These are phyloP conservation scores for Penicillium concentricum DNA, from an alignment of 2,329 filamentous ascomycete species.

Conservation along the genomic window DNA sequence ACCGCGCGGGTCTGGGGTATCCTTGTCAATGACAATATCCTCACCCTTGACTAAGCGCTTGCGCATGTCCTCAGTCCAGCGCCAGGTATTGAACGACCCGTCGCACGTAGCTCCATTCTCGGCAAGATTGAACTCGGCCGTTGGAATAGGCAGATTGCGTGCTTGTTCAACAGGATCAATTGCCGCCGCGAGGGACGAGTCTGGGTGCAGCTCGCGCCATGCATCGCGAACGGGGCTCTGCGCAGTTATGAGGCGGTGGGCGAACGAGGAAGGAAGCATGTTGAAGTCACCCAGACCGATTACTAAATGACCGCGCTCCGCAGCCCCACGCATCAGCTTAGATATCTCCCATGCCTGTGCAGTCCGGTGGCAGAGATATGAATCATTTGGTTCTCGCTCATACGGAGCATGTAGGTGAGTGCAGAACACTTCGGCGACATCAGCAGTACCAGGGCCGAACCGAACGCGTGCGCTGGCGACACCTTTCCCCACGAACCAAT, in stretches of 20 bases:
- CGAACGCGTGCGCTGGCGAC: conserved; percentile 80
- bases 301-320: conserved; percentile 77
- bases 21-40: conserved; percentile 63
- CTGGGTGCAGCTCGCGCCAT: conserved; percentile 81
- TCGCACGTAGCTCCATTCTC: conserved; percentile 89
- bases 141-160: conserved; percentile 67
- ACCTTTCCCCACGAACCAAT: conserved; percentile 96
- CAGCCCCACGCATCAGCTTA: conserved; percentile 79
- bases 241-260: conserved; percentile 76
- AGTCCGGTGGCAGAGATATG: conserved; percentile 85
- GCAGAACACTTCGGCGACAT: conserved; percentile 84
- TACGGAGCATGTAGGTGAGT: conserved; percentile 92
- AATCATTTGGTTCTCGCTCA: conserved; percentile 73
- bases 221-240: conserved; percentile 76
- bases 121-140: conserved; percentile 71
- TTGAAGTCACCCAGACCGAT: conserved; percentile 93
- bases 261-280: conserved; percentile 84
- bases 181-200: conserved; percentile 75
- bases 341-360: conserved; percentile 94
- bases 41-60: conserved; percentile 65
- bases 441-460: conserved; percentile 62
- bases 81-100: conserved; percentile 85
- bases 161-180: conserved; percentile 65
- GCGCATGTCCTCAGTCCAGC: conserved; percentile 73
- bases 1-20: conserved; percentile 68